A percentile compares a stretch with the other conserved stretches of the same genome.
phyloP scores from a whole-genome alignment of 805 yeast genomes.

The Pichia scutulata region DNA sequence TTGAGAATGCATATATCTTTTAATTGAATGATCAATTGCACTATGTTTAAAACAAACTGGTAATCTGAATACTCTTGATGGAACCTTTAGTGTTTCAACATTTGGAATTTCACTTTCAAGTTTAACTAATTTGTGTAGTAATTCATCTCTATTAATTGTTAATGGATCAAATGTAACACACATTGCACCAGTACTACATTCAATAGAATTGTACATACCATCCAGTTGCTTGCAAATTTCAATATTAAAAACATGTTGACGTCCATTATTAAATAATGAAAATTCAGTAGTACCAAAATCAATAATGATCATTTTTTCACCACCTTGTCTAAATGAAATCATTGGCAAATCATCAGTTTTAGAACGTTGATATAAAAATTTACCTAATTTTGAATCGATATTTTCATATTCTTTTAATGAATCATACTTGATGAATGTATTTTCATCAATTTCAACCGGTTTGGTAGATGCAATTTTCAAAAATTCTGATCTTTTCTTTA shows the following conservation, averaged over 20 bases:
- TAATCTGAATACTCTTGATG: constrained; percentile 20
- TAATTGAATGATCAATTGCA: constrained; percentile 20
- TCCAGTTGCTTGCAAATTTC: constrained; percentile 7
- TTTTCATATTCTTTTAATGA: constrained; percentile 9
- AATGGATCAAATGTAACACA: constrained; percentile 20
- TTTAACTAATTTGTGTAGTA: constrained; percentile 14
- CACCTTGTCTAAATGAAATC: constrained; percentile 24
- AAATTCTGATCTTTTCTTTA: constrained; percentile 15
- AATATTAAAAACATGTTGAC: constrained; percentile 23
- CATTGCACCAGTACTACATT: constrained; percentile 22
- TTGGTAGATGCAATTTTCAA: constrained; percentile 11
- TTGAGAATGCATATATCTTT: constrained; percentile 23
- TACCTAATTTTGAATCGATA: constrained; percentile 8
- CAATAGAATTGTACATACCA: constrained; percentile 14
- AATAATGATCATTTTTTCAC: constrained; percentile 27
- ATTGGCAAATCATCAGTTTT: constrained; percentile 13
- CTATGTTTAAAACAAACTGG: constrained; percentile 23
- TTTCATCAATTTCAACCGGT: constrained; percentile 9
- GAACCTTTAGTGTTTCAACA: constrained; percentile 20
- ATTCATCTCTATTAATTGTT: constrained; percentile 9
- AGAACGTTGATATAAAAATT: constrained; percentile 13
- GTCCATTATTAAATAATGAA: constrained; percentile 26
- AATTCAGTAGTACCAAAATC: constrained; percentile 27
- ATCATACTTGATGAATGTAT: constrained; percentile 11
- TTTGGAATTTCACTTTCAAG: constrained; percentile 22